phyloP scores from a whole-genome alignment of 2,329 filamentous ascomycete genomes.

The Colletotrichum filicis region DNA sequence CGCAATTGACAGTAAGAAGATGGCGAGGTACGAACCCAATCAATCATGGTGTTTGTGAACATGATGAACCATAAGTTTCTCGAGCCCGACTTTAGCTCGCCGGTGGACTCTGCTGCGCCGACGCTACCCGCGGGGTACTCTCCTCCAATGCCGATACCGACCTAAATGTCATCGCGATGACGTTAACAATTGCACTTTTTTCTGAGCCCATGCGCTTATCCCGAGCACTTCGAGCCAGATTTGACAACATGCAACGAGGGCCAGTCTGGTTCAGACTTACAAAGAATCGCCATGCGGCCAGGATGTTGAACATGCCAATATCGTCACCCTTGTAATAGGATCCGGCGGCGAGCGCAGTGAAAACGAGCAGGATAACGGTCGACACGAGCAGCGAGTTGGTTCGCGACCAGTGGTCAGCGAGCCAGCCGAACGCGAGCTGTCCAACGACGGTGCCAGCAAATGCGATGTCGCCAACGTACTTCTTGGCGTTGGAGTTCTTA shows the following conservation, averaged over 20 bases:
- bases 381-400: slow-evolving; percentile 84
- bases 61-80: slow-evolving; percentile 93
- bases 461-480: slow-evolving; percentile 83
- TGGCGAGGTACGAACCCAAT: slow-evolving; percentile 52
- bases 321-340: slow-evolving; percentile 79
- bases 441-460: slow-evolving; percentile 89
- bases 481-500: slow-evolving; percentile 72
- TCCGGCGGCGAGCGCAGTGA: slow-evolving; percentile 81
- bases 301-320: slow-evolving; percentile 77
- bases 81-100: slow-evolving; percentile 81
- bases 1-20: slow-evolving; percentile 36
- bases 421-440: slow-evolving; percentile 83
- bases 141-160: slow-evolving; percentile 47
- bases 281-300: slow-evolving; percentile 88
- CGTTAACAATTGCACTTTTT: background rate
- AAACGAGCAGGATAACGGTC: slow-evolving; percentile 85
- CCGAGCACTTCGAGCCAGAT: background rate
- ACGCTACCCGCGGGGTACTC: slow-evolving; percentile 89
- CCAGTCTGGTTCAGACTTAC: slow-evolving; percentile 53
- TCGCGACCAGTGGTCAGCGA: slow-evolving; percentile 85
- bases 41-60: slow-evolving; percentile 90
- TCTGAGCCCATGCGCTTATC: background rate
- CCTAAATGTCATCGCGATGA: slow-evolving; percentile 6
- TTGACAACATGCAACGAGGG: background rate
- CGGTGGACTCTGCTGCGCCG: slow-evolving; percentile 84